Conservation (phyloP, 805 yeast genomes). For the Myxozyma lipomycoides region DNA sequence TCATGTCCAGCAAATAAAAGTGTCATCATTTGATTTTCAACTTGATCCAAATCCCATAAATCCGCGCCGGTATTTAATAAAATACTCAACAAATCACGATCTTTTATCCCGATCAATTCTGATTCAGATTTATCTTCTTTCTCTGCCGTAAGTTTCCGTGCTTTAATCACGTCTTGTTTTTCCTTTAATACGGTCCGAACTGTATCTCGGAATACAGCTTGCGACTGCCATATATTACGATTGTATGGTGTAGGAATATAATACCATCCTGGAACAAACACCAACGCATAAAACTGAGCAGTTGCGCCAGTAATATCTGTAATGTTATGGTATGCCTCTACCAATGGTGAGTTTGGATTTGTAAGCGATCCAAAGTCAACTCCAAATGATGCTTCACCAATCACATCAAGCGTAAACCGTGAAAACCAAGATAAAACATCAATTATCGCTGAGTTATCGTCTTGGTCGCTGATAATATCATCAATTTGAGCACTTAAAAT, state of each 20-base stretch:
- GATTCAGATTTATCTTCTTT: neutral
- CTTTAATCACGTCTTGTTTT: neutral
- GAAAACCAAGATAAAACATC: constrained; percentile 7
- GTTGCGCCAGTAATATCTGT: neutral
- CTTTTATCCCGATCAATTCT: constrained; percentile 2
- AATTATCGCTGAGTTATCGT: constrained; percentile 2
- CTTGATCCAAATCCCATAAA: constrained; percentile 18
- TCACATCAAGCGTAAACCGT: constrained; percentile 20
- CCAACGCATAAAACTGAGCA: neutral
- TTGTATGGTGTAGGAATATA: constrained; percentile 13
- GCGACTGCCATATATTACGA: constrained; percentile 1
- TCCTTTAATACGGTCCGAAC: constrained; percentile 1
- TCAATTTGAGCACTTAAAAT: constrained; percentile 4
- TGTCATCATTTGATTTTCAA: constrained; percentile 23
- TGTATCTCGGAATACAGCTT: neutral
- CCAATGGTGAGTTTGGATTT: constrained; percentile 13
- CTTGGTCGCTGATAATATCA: constrained; percentile 2
- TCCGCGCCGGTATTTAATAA: constrained; percentile 8
- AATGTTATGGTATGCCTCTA: constrained; percentile 8
- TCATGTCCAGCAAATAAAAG: constrained; percentile 23
- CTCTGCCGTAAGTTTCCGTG: neutral
- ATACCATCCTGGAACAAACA: constrained; percentile 16
- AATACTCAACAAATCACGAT: constrained; percentile 17
- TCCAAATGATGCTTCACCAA: constrained; percentile 18
- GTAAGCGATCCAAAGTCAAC: constrained; percentile 13